Base-by-base conservation (phyloP, 2,329 filamentous ascomycete genomes). In the Aspergillus sp. region DNA sequence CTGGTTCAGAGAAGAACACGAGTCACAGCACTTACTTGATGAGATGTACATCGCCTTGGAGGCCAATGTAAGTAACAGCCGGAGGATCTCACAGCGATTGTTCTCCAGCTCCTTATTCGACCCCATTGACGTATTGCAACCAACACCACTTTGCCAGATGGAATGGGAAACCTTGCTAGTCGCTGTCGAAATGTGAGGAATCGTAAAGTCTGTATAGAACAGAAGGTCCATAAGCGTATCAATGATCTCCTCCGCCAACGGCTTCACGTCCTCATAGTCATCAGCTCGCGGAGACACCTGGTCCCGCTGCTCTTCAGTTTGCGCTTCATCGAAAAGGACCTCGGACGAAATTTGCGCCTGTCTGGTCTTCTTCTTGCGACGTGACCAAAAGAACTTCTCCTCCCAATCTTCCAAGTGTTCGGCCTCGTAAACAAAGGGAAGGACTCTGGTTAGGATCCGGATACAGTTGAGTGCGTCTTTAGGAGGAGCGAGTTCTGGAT, bases 121-220 rank as follows among this genome's bases (percentile, higher is more conserved):
- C 7, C 85, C 85, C 58, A 94, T 83, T 4, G 90, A 82, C 13
- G 86, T 88, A 67, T 95, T 95, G 74, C 91, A 97, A 12, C 93
- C 93, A 25, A 98, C 91, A 43, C 93, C 93, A 63, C 88, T 97
- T 72, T 96, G 90, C 93, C 93, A 98, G 64, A 98, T 97, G 46
- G 89, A 86, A 69, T 93, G 95, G 6, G 85, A 86, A 48, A 96
- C 86, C 66, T 93, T 94, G 53, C 80, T 79, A 62, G 86, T 89
- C 46, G 82, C 81, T 48, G 83, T 78, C 12, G 82, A 77, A 38
- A 86, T 80, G 49, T 77, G 81, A 7, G 91, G 88, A 13, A 96
- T 79, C 0, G 91, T 95, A 60, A 98, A 86, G 47, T 90, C 88
- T 7, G 86, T 84, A 66, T 88, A 95, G 78, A 98, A 98, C 38